Evolutionary conservation across 73 alveolate species (phyloP).

Genomic region (Paramecium caudatum): DNA sequence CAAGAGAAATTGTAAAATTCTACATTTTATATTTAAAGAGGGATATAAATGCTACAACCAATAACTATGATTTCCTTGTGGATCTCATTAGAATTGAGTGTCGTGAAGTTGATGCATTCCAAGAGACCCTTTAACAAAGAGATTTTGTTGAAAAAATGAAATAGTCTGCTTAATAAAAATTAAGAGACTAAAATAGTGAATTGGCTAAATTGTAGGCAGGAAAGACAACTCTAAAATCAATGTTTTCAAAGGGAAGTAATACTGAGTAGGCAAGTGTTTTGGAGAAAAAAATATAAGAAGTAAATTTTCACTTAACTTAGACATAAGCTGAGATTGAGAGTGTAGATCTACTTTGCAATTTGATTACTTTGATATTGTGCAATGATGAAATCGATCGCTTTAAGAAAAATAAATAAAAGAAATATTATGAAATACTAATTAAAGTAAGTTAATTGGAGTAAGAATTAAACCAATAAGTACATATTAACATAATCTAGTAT

Average conservation of each 20-base stretch:
- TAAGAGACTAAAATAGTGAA: constrained; percentile 64
- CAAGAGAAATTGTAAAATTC: constrained; percentile 62
- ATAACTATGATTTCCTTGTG: constrained; percentile 63
- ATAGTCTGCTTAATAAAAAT: constrained; percentile 27
- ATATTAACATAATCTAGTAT: not conserved
- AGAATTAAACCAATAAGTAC: constrained; percentile 42
- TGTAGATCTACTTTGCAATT: constrained; percentile 10
- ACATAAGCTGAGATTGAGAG: constrained; percentile 67
- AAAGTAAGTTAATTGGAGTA: constrained; percentile 54
- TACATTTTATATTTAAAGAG: not conserved
- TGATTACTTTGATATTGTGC: constrained; percentile 63
- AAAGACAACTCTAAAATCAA: constrained; percentile 72
- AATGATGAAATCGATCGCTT: constrained; percentile 72
- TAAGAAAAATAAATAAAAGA: constrained; percentile 70
- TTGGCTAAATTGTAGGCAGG: constrained; percentile 71
- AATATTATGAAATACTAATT: constrained; percentile 70
- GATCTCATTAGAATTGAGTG: constrained; percentile 74
- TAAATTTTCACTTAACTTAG: not conserved
- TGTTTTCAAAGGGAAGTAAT: constrained; percentile 73
- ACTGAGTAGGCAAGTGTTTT: constrained; percentile 59
- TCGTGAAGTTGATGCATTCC: constrained; percentile 75
- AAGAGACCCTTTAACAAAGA: constrained; percentile 57
- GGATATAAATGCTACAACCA: constrained; percentile 9
- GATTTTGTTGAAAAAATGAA: constrained; percentile 67
- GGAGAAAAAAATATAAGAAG: constrained; percentile 72